These are phyloP conservation scores for Auriculariales sp. DNA, from an alignment of 768 basidiomycete species.

Conservation along the genomic window DNA sequence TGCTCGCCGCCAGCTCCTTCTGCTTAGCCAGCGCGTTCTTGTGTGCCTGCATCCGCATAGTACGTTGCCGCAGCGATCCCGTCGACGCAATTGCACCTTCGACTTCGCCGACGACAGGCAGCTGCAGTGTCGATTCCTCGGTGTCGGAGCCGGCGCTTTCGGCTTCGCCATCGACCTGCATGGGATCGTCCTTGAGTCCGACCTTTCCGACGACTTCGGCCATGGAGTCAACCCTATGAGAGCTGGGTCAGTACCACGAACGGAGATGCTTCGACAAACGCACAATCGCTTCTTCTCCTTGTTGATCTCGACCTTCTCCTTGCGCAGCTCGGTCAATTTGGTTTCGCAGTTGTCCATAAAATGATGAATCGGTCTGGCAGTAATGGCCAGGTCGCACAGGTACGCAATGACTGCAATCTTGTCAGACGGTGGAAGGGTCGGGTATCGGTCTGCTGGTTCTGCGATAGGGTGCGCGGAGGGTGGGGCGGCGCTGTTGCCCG, in stretches of 20 bases:
- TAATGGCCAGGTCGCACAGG: slow-evolving; percentile 78
- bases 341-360: slow-evolving; percentile 88
- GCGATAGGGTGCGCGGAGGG: slow-evolving; percentile 5
- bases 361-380: slow-evolving; percentile 74
- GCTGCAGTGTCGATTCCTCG: slow-evolving; percentile 21
- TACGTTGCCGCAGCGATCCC: slow-evolving; percentile 28
- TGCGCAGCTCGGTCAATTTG: slow-evolving; percentile 79
- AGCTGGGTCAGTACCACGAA: slow-evolving; percentile 4
- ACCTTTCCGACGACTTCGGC: slow-evolving; percentile 35
- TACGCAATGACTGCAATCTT: slow-evolving; percentile 78
- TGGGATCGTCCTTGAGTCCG: slow-evolving; percentile 24
- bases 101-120: slow-evolving; percentile 22
- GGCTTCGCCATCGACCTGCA: slow-evolving; percentile 49
- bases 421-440: slow-evolving; percentile 55
- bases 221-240: slow-evolving; percentile 60
- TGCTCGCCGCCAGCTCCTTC: slow-evolving; percentile 62
- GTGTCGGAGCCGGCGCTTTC: slow-evolving; percentile 57
- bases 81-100: slow-evolving; percentile 23
- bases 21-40: slow-evolving; percentile 57
- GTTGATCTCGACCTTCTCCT: slow-evolving; percentile 93
- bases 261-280: slow-evolving; percentile 19
- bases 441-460: slow-evolving; percentile 50
- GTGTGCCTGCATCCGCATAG: slow-evolving; percentile 29
- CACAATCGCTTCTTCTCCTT: slow-evolving; percentile 78
- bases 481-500: slow-evolving; percentile 7